A percentile compares a stretch with the other conserved stretches of the same genome.
Evolutionary conservation across 2,329 filamentous ascomycete species (phyloP).

Genomic region (Chrysoporthe cubensis): DNA sequence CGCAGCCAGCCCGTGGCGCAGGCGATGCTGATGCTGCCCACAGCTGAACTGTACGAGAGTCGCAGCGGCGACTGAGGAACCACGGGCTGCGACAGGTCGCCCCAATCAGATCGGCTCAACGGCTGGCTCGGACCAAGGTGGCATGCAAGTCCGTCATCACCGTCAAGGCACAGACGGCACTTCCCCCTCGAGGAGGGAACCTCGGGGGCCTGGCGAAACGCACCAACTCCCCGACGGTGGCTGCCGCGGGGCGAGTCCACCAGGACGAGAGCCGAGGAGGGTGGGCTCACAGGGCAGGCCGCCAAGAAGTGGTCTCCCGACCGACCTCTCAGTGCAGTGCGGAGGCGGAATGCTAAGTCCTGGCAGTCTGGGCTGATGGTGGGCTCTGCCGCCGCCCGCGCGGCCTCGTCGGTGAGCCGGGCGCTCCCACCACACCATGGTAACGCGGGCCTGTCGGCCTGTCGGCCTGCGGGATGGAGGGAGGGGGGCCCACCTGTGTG

Average conservation of each 20-base stretch:
- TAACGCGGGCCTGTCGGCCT: not conserved
- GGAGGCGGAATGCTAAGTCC: not conserved
- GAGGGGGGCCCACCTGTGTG: not conserved
- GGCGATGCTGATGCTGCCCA: not conserved
- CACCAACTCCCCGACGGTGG: not conserved
- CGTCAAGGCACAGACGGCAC: not conserved
- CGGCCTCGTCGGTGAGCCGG: not conserved
- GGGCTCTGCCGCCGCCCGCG: not conserved
- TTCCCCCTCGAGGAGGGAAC: not conserved
- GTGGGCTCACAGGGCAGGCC: not conserved
- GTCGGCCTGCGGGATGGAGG: not conserved
- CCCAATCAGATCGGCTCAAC: no score
- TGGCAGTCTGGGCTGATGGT: not conserved
- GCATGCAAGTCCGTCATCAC: not conserved
- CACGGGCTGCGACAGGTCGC: not conserved
- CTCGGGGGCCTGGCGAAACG: not conserved
- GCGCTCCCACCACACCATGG: not conserved
- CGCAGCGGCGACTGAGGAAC: not conserved
- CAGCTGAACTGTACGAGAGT: not conserved
- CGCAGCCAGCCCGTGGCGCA: not conserved
- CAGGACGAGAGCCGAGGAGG: not conserved
- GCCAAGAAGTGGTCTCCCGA: not conserved
- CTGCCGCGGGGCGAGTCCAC: not conserved
- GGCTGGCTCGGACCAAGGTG: no score
- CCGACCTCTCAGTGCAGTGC: no score